phyloP scores from a whole-genome alignment of 441 rosid species.

The Corymbia citriodora region DNA sequence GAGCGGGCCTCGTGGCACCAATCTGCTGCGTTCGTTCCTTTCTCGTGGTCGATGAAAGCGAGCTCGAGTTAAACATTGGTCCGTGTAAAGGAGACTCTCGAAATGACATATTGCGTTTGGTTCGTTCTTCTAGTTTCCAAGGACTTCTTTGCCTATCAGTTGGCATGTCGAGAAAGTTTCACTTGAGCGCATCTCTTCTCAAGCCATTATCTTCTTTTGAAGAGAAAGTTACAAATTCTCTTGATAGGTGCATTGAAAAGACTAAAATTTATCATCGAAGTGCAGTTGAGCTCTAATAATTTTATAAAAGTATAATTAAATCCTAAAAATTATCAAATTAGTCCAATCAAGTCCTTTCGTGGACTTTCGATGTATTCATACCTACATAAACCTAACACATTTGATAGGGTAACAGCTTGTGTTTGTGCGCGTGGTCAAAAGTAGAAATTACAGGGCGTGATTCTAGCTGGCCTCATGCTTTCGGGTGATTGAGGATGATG shows the following conservation, averaged over 20 bases:
- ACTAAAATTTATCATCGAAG: too few relatives aligned
- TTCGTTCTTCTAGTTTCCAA: neutral
- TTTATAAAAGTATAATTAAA: too few relatives aligned
- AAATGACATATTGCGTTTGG: neutral
- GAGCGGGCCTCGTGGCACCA: neutral
- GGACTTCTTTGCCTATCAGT: neutral
- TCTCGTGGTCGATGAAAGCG: neutral
- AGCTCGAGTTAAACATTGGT: neutral
- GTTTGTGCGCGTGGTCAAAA: neutral
- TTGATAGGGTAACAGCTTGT: neutral
- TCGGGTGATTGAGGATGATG: neutral
- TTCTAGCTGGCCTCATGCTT: neutral
- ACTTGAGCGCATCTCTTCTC: neutral
- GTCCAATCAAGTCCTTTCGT: rapidly evolving
- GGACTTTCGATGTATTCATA: rapidly evolving
- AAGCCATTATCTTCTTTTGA: neutral
- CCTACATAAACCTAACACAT: neutral
- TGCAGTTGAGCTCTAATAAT: too few relatives aligned
- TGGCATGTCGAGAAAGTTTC: neutral
- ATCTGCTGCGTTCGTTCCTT: neutral
- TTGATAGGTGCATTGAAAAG: neutral
- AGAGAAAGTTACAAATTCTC: neutral
- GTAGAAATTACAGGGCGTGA: neutral
- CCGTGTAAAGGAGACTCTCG: neutral
- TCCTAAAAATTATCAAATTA: too few relatives aligned